Evolutionary conservation across 768 basidiomycete genomes (phyloP).

Genomic region (Mycena olivaceomarginata): DNA sequence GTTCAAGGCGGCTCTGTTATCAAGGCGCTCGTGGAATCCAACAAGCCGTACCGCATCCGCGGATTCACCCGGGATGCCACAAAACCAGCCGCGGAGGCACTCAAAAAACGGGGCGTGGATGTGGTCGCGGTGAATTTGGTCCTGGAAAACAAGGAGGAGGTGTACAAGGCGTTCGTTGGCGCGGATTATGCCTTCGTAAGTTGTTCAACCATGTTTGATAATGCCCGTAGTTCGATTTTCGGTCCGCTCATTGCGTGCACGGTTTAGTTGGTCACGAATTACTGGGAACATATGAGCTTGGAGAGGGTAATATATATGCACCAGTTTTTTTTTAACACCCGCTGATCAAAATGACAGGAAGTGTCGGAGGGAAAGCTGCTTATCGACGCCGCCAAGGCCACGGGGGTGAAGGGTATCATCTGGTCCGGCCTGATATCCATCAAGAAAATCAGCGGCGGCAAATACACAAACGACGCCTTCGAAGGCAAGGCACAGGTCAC

Average conservation of each 20-base stretch:
- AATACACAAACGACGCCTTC: no score
- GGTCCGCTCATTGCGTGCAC: neutral
- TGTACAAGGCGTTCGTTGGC: constrained; percentile 22
- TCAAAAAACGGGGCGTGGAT: constrained; percentile 28
- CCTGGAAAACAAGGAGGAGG: constrained; percentile 17
- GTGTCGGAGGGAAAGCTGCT: no score
- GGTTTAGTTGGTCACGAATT: constrained; percentile 25
- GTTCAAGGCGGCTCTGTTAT: constrained; percentile 35
- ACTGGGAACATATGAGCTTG: neutral
- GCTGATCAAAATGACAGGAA: no score
- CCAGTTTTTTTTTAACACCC: neutral
- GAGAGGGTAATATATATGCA: neutral
- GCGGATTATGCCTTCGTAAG: constrained; percentile 29
- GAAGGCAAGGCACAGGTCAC: no score
- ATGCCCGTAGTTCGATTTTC: neutral
- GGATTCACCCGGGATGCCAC: constrained; percentile 26
- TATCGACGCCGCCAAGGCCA: no score
- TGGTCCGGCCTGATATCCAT: no score
- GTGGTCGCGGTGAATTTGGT: constrained; percentile 22
- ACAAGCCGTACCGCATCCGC: constrained; percentile 35
- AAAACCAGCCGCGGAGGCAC: constrained; percentile 4
- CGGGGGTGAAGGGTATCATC: no score
- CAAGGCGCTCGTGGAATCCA: constrained; percentile 34
- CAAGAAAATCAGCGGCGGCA: no score
- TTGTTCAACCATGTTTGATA: neutral